phyloP scores from a whole-genome alignment of 371 early-diverging fungal species.

The Mucor sp. region DNA sequence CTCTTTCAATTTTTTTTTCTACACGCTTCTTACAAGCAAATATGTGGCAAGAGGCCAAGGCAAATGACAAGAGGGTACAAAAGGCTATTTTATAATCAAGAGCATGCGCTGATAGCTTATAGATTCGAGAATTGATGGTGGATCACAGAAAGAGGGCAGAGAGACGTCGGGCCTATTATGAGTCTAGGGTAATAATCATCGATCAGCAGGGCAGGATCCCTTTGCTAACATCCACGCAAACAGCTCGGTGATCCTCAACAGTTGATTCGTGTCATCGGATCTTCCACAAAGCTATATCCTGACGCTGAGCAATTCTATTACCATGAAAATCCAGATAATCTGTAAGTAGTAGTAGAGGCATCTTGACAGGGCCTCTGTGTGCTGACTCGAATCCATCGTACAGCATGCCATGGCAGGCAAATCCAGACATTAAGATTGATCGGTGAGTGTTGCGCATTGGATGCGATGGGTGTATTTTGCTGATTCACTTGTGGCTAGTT shows the following conservation, averaged over 20 bases:
- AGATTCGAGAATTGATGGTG: conserved; percentile 59
- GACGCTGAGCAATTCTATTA: conserved; percentile 58
- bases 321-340: conserved; percentile 52
- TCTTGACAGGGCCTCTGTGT: not conserved
- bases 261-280: conserved; percentile 57
- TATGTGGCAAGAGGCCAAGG: conserved; percentile 51
- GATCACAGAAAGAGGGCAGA: conserved; percentile 61
- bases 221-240: not conserved
- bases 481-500: conserved; percentile 25
- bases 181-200: conserved; percentile 50
- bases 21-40: not conserved
- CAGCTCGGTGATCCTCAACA: conserved; percentile 65
- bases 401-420: conserved; percentile 58
- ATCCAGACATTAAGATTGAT: conserved; percentile 51
- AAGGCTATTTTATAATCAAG: not conserved
- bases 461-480: not conserved
- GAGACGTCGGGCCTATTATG: conserved; percentile 58
- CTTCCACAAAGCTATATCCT: conserved; percentile 49
- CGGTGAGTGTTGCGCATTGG: conserved; percentile 22
- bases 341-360: conserved; percentile 38
- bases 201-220: not conserved
- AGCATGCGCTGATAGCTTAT: not conserved
- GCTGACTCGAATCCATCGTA: not conserved
- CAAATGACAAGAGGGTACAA: conserved; percentile 48
- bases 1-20: not conserved